These are phyloP conservation scores for Backusella liffmaniae DNA, from an alignment of 192 early-diverging fungal species.

Conservation along the genomic window DNA sequence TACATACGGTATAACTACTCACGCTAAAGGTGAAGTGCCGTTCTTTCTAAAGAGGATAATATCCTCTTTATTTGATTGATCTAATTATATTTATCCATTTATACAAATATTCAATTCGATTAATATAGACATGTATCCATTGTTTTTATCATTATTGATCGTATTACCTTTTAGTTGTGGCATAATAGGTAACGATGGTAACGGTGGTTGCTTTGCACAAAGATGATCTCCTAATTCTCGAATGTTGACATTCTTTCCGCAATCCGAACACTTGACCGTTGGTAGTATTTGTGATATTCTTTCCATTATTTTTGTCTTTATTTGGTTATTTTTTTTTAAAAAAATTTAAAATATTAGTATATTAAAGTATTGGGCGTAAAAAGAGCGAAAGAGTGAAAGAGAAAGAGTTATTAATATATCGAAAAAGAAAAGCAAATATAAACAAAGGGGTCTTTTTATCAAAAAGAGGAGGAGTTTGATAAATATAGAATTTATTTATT, in stretches of 20 bases:
- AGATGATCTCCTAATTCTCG: conserved; percentile 49
- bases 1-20: not conserved
- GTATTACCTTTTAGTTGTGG: conserved; percentile 1
- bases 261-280: conserved; percentile 56
- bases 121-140: not conserved
- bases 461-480: not conserved
- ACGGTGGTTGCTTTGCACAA: conserved; percentile 47
- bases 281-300: conserved; percentile 57
- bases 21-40: not conserved
- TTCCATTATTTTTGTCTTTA: not conserved
- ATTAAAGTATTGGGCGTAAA: not conserved
- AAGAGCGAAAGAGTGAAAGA: not conserved
- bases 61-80: not conserved
- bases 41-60: not conserved
- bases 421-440: not conserved
- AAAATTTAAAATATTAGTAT: not conserved
- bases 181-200: conserved; percentile 35
- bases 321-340: not conserved
- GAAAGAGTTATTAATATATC: not conserved
- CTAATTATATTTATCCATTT: not conserved
- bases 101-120: not conserved
- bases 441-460: not conserved
- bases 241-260: conserved; percentile 54
- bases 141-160: not conserved
- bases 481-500: not conserved